Evolutionary conservation across 176 grass and related monocot genomes (phyloP).

Genomic region (Oryza australiensis): DNA sequence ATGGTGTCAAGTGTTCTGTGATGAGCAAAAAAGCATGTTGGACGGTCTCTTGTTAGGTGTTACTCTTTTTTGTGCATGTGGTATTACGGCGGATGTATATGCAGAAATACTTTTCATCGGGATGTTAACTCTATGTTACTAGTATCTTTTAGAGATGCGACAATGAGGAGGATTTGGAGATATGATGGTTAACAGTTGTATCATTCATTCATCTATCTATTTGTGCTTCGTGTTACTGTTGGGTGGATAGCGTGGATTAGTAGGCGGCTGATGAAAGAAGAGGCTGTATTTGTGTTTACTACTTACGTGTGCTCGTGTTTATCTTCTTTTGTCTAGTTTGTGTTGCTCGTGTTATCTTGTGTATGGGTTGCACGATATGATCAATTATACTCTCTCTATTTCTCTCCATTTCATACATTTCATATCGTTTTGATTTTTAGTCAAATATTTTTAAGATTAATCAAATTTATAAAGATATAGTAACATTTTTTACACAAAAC

Average conservation of each 20-base stretch:
- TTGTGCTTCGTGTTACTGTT: background rate
- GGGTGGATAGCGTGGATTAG: background rate
- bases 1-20: background rate
- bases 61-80: constrained; percentile 30
- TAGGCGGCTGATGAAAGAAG: background rate
- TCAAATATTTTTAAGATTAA: too few relatives aligned
- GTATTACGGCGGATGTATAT: background rate
- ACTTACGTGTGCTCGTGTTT: too few relatives aligned
- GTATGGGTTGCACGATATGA: background rate
- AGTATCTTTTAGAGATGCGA: background rate
- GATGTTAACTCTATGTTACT: background rate
- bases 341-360: too few relatives aligned
- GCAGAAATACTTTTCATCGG: background rate
- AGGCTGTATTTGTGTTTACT: too few relatives aligned
- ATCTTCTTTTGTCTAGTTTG: background rate
- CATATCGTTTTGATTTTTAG: too few relatives aligned
- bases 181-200: background rate
- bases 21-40: constrained; percentile 10
- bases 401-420: too few relatives aligned
- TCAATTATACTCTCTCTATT: too few relatives aligned
- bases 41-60: constrained; percentile 21
- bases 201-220: background rate
- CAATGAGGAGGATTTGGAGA: background rate
- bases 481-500: too few relatives aligned
- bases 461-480: too few relatives aligned